A percentile compares a stretch with the other conserved stretches of the same genome.
These are phyloP conservation scores for Xanthoconium purpureum DNA, from an alignment of 768 basidiomycete species.

Conservation along the genomic window DNA sequence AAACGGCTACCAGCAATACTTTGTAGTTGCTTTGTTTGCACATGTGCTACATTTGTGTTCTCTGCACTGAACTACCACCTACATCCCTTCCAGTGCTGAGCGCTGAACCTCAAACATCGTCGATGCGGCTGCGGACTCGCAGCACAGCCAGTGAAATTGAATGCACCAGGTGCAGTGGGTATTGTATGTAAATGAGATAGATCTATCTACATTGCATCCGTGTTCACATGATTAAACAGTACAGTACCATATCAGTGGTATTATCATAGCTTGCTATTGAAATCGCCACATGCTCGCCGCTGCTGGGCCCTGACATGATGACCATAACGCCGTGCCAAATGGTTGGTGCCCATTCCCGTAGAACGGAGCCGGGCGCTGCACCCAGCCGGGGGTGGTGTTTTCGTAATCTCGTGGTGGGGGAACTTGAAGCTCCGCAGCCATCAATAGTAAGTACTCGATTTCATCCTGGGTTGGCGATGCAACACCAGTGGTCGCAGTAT, in stretches of 20 bases:
- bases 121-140: too few species aligned
- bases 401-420: conserved; percentile 1
- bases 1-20: too few species aligned
- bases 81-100: too few species aligned
- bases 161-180: too few species aligned
- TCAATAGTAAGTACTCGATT: conserved; percentile 4
- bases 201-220: background rate
- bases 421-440: background rate
- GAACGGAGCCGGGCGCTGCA: background rate
- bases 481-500: background rate
- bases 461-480: conserved; percentile 6
- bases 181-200: too few species aligned
- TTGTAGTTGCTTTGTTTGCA: too few species aligned
- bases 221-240: background rate
- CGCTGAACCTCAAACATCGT: too few species aligned
- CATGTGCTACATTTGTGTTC: too few species aligned
- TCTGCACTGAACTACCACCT: too few species aligned
- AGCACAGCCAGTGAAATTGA: too few species aligned
- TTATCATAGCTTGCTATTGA: conserved; percentile 7
- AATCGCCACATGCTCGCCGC: background rate
- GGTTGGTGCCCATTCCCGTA: conserved; percentile 4
- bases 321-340: background rate
- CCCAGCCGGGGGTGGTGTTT: conserved; percentile 4
- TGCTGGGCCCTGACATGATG: background rate
- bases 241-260: background rate